Percentiles rank a stretch among this genome's conserved stretches.
These are phyloP conservation scores for Pugionium cornutum DNA, from an alignment of 345 rosid genomes.

Conservation along the genomic window DNA sequence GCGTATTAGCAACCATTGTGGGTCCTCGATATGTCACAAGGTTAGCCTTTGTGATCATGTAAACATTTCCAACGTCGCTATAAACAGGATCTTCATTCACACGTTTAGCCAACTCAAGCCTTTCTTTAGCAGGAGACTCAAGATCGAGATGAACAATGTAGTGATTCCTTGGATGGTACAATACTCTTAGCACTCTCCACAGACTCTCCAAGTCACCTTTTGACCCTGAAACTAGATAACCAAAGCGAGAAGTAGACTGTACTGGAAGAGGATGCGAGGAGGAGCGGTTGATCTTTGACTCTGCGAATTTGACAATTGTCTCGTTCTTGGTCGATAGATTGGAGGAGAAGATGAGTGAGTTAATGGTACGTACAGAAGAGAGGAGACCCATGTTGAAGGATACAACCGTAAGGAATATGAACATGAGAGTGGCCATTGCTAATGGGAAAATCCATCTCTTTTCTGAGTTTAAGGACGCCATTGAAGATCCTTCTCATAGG, in stretches of 20 bases:
- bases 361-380: conserved; percentile 70
- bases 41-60: conserved; percentile 73
- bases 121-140: conserved; percentile 80
- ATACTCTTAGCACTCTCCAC: conserved; percentile 85
- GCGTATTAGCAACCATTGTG: conserved; percentile 54
- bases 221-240: conserved; percentile 91
- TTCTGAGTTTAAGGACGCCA: conserved; percentile 75
- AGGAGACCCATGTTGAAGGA: conserved; percentile 87
- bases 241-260: conserved; percentile 72
- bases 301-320: conserved; percentile 52
- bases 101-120: conserved; percentile 74
- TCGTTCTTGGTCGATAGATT: conserved; percentile 38
- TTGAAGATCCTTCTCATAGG: conserved; percentile 39
- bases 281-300: conserved; percentile 47
- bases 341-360: conserved; percentile 64
- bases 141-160: conserved; percentile 94
- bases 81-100: conserved; percentile 71
- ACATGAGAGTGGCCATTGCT: conserved; percentile 73
- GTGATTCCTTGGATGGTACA: conserved; percentile 90
- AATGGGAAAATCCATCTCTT: conserved; percentile 91
- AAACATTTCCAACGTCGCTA: conserved; percentile 69
- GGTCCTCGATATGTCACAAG: conserved; percentile 35
- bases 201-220: conserved; percentile 90
- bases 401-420: conserved; percentile 71
- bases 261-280: conserved; percentile 41